Evolutionary conservation across 2,329 filamentous ascomycete species (phyloP).

Genomic region (Pseudogymnoascus destructans): DNA sequence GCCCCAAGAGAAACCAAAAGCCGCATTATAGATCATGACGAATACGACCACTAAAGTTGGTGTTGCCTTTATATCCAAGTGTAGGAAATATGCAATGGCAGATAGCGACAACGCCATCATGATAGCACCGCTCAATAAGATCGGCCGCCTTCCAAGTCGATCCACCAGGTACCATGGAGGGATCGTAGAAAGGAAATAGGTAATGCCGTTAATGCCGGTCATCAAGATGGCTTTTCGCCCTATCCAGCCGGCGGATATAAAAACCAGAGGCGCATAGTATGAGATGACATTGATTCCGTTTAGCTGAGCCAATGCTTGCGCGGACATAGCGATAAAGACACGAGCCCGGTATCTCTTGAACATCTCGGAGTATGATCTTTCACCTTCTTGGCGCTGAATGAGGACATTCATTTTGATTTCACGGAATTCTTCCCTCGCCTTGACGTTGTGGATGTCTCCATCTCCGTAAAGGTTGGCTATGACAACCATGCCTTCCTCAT

Average conservation of each 20-base stretch:
- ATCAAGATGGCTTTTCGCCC: slow-evolving; percentile 86
- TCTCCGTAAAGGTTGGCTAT: slow-evolving; percentile 95
- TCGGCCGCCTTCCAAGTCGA: slow-evolving; percentile 75
- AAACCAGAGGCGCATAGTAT: slow-evolving; percentile 85
- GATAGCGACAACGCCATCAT: slow-evolving; percentile 84
- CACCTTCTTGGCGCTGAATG: slow-evolving; percentile 84
- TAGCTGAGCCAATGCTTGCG: slow-evolving; percentile 85
- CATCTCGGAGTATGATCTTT: slow-evolving; percentile 86
- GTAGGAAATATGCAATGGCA: slow-evolving; percentile 88
- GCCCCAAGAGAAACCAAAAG: slow-evolving; percentile 95
- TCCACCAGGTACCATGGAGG: slow-evolving; percentile 97
- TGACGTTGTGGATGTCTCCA: slow-evolving; percentile 85
- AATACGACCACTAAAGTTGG: slow-evolving; percentile 80
- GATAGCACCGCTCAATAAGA: slow-evolving; percentile 77
- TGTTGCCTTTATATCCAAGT: slow-evolving; percentile 66
- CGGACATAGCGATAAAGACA: slow-evolving; percentile 97
- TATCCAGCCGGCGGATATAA: slow-evolving; percentile 91
- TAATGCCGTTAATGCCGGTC: slow-evolving; percentile 91
- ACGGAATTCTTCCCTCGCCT: slow-evolving; percentile 88
- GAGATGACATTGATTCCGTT: slow-evolving; percentile 99
- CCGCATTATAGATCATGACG: slow-evolving; percentile 97
- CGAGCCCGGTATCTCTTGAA: slow-evolving; percentile 83
- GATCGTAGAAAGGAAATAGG: slow-evolving; percentile 82
- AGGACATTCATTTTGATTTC: slow-evolving; percentile 99
- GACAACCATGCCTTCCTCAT: slow-evolving; percentile 95